Base-by-base conservation (phyloP, 768 basidiomycete genomes). In the Saitozyma podzolica region DNA sequence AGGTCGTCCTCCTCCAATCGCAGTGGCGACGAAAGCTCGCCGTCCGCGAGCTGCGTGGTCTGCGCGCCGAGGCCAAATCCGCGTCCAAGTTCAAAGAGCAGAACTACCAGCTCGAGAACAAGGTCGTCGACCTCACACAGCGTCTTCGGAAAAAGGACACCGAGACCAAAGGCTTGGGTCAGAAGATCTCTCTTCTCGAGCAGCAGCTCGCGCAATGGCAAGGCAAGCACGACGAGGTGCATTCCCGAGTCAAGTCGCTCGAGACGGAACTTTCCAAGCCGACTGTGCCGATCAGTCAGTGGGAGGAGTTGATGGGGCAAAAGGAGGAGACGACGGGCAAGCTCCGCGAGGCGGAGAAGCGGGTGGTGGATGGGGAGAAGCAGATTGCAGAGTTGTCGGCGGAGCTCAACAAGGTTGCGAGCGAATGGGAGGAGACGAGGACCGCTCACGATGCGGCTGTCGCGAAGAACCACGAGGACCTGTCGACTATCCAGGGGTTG, bases 51-150 rank as follows among this genome's bases (percentile, higher is more conserved):
- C 86, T 99, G 66, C 90, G 89, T 71, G 82, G 82, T 9, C 86
- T 99, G 66, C 88, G 85, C 74, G 85, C 88, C 8, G 96, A 99
- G 80, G 96, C 96, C 7, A 91, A 93, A 56, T 98, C 96, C 1
- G 94, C 94, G 39, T 90, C 91, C 69, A 96, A 93, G 77, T 97
- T 95, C 86, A 97, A 91, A 61, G 90, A 96, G 78, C 96, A 95
- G 68, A 97, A 95, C 0, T 98, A 98, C 76, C 87, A 86, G 69
- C 84, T 99, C 59, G 96, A 99, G 82, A 99, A 98, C 84, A 99
- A 98, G 82, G 96, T 99, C 50, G 92, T 99, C 62, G 95, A 98
- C 77, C 88, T 99, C 65, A 98, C 96, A 0, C 96, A 99, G 78
- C 87, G 82, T 14, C 85, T 99, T 11, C 96, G 97, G 80, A 88